These are phyloP conservation scores for Mariannaea elegans DNA, from an alignment of 2,329 filamentous ascomycete genomes.

Conservation along the genomic window DNA sequence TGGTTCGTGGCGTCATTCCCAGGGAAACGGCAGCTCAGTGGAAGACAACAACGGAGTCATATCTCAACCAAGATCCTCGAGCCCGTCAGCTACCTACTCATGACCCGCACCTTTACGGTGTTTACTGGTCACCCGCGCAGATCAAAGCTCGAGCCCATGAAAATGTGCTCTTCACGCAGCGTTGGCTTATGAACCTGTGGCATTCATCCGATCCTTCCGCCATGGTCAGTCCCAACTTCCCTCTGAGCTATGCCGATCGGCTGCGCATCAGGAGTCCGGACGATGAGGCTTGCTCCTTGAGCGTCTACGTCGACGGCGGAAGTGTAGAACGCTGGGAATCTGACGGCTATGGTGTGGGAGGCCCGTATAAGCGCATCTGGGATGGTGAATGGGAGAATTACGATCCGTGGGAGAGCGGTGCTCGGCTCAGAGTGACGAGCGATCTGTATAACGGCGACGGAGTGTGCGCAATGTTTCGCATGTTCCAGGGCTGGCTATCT, in stretches of 20 bases:
- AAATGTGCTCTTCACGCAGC: constrained; percentile 50
- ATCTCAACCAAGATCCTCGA: constrained; percentile 60
- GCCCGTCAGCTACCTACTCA: constrained; percentile 43
- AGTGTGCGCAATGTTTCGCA: constrained; percentile 77
- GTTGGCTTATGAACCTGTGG: constrained; percentile 57
- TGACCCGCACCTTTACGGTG: constrained; percentile 46
- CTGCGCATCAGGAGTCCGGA: constrained; percentile 62
- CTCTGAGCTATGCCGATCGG: constrained; percentile 69
- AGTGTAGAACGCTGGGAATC: constrained; percentile 74
- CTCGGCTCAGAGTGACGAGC: constrained; percentile 68
- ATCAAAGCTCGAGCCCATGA: constrained; percentile 51
- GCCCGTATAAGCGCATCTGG: constrained; percentile 73
- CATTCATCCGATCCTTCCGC: constrained; percentile 49
- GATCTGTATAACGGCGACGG: constrained; percentile 79
- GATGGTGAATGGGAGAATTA: constrained; percentile 77
- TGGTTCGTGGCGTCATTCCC: constrained; percentile 45
- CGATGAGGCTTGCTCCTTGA: constrained; percentile 63
- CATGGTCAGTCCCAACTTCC: constrained; percentile 54
- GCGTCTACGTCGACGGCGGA: constrained; percentile 71
- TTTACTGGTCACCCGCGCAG: constrained; percentile 53
- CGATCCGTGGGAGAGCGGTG: constrained; percentile 77
- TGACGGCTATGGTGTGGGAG: constrained; percentile 64
- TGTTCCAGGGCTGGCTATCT: constrained; percentile 81
- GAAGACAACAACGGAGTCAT: constrained; percentile 61
- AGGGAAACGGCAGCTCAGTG: constrained; percentile 47